Conservation (phyloP, 139 green algal species). For the Tetratostichococcus sp. region DNA sequence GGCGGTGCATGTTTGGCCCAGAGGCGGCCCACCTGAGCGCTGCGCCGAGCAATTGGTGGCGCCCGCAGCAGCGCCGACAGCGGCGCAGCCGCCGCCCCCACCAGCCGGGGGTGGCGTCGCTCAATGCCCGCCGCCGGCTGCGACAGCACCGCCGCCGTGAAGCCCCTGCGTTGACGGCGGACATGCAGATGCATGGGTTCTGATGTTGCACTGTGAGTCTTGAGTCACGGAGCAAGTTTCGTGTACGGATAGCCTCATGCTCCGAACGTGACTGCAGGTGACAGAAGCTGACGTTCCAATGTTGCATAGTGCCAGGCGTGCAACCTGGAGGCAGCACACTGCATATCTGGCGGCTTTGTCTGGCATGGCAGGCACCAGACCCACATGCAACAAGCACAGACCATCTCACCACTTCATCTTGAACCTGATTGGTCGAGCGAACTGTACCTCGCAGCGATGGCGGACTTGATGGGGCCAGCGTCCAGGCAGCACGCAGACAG, state of each 20-base stretch:
- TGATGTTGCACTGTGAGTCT: not conserved
- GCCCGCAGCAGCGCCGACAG: conserved; percentile 12
- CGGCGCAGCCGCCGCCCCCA: not conserved
- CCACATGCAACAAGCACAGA: too few species aligned
- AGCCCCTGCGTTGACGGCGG: conserved; percentile 5
- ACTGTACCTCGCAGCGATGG: not conserved
- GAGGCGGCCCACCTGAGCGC: conserved; percentile 15
- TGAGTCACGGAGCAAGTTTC: too few species aligned
- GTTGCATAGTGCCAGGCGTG: too few species aligned
- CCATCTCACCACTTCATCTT: too few species aligned
- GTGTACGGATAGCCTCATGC: too few species aligned
- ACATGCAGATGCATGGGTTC: not conserved
- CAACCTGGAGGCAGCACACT: too few species aligned
- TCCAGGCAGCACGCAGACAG: not conserved
- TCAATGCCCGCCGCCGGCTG: conserved; percentile 21
- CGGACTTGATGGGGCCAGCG: too few species aligned
- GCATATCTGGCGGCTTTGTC: too few species aligned
- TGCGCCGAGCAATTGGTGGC: conserved; percentile 10
- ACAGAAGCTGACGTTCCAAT: too few species aligned
- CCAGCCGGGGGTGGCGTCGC: conserved; percentile 10
- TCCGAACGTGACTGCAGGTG: too few species aligned
- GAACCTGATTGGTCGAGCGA: not conserved
- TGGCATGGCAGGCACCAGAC: too few species aligned
- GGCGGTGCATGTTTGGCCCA: too few species aligned
- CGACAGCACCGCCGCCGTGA: conserved; percentile 22